Conservation (phyloP, 2,329 filamentous ascomycete genomes). For the Penicillium sp. region DNA sequence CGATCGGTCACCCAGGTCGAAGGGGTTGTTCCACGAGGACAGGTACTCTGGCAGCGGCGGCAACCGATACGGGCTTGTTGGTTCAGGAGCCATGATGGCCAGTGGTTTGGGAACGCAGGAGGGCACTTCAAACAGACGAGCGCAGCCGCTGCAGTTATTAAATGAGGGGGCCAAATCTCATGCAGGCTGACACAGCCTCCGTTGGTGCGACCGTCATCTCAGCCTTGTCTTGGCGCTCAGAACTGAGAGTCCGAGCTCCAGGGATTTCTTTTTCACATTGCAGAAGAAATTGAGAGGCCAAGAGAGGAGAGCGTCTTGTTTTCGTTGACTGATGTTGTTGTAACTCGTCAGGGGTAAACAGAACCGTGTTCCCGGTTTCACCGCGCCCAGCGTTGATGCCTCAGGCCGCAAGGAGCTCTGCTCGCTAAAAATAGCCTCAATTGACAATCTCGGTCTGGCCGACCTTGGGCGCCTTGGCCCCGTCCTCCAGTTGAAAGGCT, state of each 20-base stretch:
- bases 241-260: neutral
- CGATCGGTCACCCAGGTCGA: conserved; percentile 8
- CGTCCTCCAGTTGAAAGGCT: too few species aligned
- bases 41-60: neutral
- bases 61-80: neutral
- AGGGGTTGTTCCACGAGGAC: neutral
- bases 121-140: neutral
- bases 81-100: conserved; percentile 8
- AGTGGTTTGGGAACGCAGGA: neutral
- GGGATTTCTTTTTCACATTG: neutral
- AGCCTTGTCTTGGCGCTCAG: neutral
- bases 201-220: neutral
- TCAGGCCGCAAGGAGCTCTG: neutral
- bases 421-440: neutral
- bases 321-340: neutral
- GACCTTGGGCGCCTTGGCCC: too few species aligned
- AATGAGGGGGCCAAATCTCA: neutral
- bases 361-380: neutral
- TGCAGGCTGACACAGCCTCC: neutral
- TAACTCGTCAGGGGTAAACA: neutral
- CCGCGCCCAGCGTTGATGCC: neutral
- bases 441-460: too few species aligned
- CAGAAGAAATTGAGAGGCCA: neutral
- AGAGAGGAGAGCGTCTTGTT: neutral
- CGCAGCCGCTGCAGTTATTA: neutral